Conservation (phyloP, 331 rosid species). For the Rosa hybrid region DNA sequence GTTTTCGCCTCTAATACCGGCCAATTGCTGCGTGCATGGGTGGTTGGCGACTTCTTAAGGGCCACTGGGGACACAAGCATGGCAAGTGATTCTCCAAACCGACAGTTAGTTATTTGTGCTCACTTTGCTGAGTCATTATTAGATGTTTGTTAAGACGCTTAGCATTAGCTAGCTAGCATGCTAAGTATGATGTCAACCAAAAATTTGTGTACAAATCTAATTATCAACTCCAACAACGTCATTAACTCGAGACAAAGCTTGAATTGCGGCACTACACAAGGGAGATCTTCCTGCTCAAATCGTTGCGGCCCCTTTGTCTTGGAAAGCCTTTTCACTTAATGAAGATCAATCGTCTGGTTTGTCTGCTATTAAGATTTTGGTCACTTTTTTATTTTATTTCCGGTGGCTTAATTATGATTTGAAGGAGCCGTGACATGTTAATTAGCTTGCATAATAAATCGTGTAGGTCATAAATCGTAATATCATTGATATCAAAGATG, state of each 20-base stretch:
- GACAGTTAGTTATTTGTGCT: not conserved
- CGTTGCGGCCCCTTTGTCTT: too few relatives aligned
- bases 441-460: too few relatives aligned
- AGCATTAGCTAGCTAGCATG: not conserved
- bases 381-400: too few relatives aligned
- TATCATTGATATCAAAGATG: too few relatives aligned
- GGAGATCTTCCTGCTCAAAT: not conserved
- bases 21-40: not conserved
- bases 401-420: too few relatives aligned
- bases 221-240: not conserved
- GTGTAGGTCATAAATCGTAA: too few relatives aligned
- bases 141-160: not conserved
- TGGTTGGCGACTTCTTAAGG: not conserved
- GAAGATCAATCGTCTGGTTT: too few relatives aligned
- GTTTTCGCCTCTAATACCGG: not conserved
- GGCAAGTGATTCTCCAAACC: constrained; percentile 3
- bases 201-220: not conserved
- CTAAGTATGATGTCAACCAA: not conserved
- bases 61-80: not conserved
- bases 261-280: not conserved
- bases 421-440: too few relatives aligned
- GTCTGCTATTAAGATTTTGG: too few relatives aligned
- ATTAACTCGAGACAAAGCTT: not conserved
- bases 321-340: too few relatives aligned
- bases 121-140: not conserved